These are phyloP conservation scores for Amylocystis lapponica DNA, from an alignment of 768 basidiomycete species.

Conservation along the genomic window DNA sequence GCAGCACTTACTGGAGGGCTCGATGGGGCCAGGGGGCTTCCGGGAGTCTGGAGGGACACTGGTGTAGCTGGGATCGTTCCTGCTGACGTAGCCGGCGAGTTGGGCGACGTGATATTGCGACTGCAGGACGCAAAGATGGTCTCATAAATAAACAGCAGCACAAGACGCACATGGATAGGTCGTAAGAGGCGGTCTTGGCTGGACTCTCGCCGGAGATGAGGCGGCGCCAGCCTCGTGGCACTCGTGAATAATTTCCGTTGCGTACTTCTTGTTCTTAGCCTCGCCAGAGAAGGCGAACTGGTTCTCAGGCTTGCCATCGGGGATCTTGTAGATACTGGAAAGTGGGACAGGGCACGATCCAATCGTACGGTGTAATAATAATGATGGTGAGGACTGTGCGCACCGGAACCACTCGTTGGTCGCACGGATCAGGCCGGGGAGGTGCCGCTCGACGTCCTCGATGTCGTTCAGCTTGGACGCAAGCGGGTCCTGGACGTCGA, in stretches of 20 bases:
- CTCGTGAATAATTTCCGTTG: constrained; percentile 97
- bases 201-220: constrained; percentile 76
- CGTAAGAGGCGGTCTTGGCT: constrained; percentile 65
- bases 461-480: constrained; percentile 97
- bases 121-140: constrained; percentile 35
- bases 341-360: not conserved
- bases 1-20: constrained; percentile 84
- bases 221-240: constrained; percentile 99
- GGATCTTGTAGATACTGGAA: constrained; percentile 88
- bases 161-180: constrained; percentile 74
- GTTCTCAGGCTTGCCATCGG: constrained; percentile 96
- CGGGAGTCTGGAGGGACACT: constrained; percentile 72
- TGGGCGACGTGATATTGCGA: constrained; percentile 70
- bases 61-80: constrained; percentile 58
- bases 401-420: constrained; percentile 99
- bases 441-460: constrained; percentile 97
- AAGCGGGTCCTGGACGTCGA: constrained; percentile 92
- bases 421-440: constrained; percentile 93
- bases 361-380: not conserved
- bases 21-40: constrained; percentile 82
- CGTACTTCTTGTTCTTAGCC: constrained; percentile 99
- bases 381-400: constrained; percentile 4
- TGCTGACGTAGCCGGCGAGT: constrained; percentile 66
- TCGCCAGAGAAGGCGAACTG: constrained; percentile 99
- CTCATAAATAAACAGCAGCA: not conserved